Evolutionary conservation across 2,329 filamentous ascomycete genomes (phyloP), one percentile per base, ranked within the genome.

Genomic region (Microcyclospora tardicrescens): DNA sequence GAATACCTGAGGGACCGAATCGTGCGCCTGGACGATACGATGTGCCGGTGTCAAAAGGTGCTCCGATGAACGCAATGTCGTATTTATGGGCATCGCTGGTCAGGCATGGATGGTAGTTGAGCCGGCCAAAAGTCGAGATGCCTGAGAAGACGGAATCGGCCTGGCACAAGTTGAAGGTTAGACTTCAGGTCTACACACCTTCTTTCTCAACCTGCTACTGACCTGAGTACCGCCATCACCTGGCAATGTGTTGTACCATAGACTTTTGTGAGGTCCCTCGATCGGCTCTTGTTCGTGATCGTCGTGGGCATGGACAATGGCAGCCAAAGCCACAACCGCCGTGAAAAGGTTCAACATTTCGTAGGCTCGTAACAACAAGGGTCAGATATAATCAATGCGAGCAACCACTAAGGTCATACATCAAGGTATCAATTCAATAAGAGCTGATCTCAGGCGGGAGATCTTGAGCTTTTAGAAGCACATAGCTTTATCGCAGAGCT

Each of bases 121-220:
- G 65, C 36, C 83, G 77, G 10, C 83, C 84, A 56, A 91, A 91
- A 6, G 84, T 93, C 1, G 81, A 82, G 54, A 93, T 91, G 19
- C 84, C 84, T 1, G 82, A 89, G 63, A 91, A 93, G 41, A 91
- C 83, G 0, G 83, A 86, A 59, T 93, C 84, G 43, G 84, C 84
- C 80, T 87, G 19, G 19, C 19, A 24, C 19, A 24, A 24, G 19
- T 24, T 24, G 13, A 30, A 29, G 16, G 13, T n/a, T 10, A 32
- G 14, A 32, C 30, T 12, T 33, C 28, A 40, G 34, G 19, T 28
- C 10, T 16, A 37, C n/a, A 36, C 12, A 15, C 6, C 19, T 10
- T 33, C 16, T 6, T 10, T 6, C 10, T 16, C 10, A 35, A 15
- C 34, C 28, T 11, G 2, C 6, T 31, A 6, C 27, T 34, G 5